Conservation (phyloP, 2,329 filamentous ascomycete species). For the Exophiala viscosa region DNA sequence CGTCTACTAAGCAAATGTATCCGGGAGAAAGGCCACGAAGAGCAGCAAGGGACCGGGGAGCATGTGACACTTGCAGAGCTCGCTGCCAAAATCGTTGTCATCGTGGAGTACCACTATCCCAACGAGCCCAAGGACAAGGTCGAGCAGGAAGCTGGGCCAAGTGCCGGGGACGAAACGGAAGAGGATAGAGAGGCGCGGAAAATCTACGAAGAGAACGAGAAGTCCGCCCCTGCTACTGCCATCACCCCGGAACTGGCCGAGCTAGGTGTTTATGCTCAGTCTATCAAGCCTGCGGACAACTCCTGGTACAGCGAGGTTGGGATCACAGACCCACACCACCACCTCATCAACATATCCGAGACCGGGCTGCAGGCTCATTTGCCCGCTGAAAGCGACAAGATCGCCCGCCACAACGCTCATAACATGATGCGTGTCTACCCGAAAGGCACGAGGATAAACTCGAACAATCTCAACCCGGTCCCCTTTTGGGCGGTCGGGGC, state of each 20-base stretch:
- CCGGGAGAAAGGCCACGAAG: conserved; percentile 22
- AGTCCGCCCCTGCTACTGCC: conserved; percentile 11
- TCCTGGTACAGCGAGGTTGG: conserved; percentile 24
- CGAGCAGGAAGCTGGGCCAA: conserved; percentile 8
- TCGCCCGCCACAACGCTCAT: conserved; percentile 24
- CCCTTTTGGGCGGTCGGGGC: conserved; percentile 26
- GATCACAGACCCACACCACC: conserved; percentile 23
- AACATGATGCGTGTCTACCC: conserved; percentile 29
- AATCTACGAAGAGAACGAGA: conserved; percentile 24
- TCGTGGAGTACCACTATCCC: conserved; percentile 28
- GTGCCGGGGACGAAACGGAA: conserved; percentile 15
- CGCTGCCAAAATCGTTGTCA: conserved; percentile 25
- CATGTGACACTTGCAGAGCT: conserved; percentile 26
- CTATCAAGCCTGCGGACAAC: conserved; percentile 27
- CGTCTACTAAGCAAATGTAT: conserved; percentile 24
- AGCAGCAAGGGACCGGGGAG: conserved; percentile 23
- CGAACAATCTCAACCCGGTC: conserved; percentile 26
- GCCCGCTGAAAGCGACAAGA: conserved; percentile 16
- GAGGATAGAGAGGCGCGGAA: conserved; percentile 15
- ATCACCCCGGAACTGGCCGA: conserved; percentile 28
- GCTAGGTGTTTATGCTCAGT: conserved; percentile 29
- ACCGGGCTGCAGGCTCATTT: conserved; percentile 20
- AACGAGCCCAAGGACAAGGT: conserved; percentile 9
- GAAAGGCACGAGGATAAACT: conserved; percentile 27
- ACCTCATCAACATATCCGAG: conserved; percentile 28